These are phyloP conservation scores for Xylaria castorea DNA, from an alignment of 495 filamentous ascomycete genomes.

Conservation along the genomic window DNA sequence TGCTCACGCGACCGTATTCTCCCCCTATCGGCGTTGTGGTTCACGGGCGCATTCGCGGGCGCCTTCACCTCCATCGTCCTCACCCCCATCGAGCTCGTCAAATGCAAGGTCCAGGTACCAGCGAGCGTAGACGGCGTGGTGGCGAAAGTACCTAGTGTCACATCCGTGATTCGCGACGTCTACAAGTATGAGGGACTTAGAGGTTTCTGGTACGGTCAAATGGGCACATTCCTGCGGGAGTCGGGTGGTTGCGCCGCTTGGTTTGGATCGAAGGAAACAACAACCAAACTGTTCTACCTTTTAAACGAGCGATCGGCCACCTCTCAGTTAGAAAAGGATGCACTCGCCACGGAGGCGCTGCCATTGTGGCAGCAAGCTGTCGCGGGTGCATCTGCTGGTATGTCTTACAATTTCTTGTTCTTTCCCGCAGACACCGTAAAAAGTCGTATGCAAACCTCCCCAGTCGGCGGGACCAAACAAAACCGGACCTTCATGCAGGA, in stretches of 20 bases:
- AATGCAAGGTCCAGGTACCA: constrained; percentile 95
- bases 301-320: constrained; percentile 44
- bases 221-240: constrained; percentile 92
- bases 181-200: constrained; percentile 78
- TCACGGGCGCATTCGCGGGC: constrained; percentile 84
- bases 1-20: constrained; percentile 60
- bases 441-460: constrained; percentile 91
- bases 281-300: constrained; percentile 67
- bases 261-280: constrained; percentile 93
- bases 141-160: constrained; percentile 39
- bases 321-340: constrained; percentile 40
- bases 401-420: constrained; percentile 95
- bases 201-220: constrained; percentile 95
- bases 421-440: constrained; percentile 98
- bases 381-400: constrained; percentile 88
- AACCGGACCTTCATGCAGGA: constrained; percentile 73
- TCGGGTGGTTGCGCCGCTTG: constrained; percentile 92
- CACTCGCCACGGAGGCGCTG: constrained; percentile 48
- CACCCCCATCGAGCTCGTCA: constrained; percentile 95
- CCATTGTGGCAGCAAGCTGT: constrained; percentile 83
- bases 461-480: constrained; percentile 57
- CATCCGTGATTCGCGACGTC: constrained; percentile 73
- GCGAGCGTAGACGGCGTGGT: constrained; percentile 40
- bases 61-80: constrained; percentile 88
- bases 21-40: constrained; percentile 72